Evolutionary conservation across 495 filamentous ascomycete genomes (phyloP), one percentile per base, ranked within the genome.

Genomic region (Jackrogersella multiformis): DNA sequence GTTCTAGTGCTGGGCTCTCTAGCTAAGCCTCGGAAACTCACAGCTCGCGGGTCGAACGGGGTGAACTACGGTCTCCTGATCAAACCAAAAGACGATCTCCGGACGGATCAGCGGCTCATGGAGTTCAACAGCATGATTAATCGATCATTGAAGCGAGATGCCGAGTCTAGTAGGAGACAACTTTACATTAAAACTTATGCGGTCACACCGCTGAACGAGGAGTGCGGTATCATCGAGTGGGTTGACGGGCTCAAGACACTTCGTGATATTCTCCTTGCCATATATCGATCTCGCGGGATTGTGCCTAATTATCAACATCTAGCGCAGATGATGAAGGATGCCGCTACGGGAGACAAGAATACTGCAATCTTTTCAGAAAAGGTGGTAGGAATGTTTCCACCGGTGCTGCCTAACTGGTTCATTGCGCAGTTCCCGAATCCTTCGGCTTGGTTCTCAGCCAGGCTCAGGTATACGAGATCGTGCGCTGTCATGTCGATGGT

Each of bases 51-150:
- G 5, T 93, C 91, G 0, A 93, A 99, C 77, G 95, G 95, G 10
- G 88, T 89, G 51, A 82, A 85, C 5, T 99, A 99, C 71, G 89
- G 90, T 24, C 86, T 97, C 13, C 84, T 99, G 45, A 95, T 96
- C 81, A 99, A 99, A 71, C 95, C 95, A 4, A 98, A 98, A 75
- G 95, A 98, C 73, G 96, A 99, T 76, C 84, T 99, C 4, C 90
- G 95, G 5, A 98, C 97, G 68, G 95, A 99, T 65, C 93, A 97
- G 70, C 91, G 95, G 45, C 87, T 99, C 18, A 98, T 99, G 96
- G 96, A 98, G 73, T 99, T 98, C 83, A 97, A 97, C 74, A 88
- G 89, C 58, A 94, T 97, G 89, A 97, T 99, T 79, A 97, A 98
- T 73, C 86, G 96, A 57, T 91, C 93, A 21, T 78, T 99, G 28